phyloP scores from a whole-genome alignment of 768 basidiomycete genomes.

The Melanogaster broomeanus region DNA sequence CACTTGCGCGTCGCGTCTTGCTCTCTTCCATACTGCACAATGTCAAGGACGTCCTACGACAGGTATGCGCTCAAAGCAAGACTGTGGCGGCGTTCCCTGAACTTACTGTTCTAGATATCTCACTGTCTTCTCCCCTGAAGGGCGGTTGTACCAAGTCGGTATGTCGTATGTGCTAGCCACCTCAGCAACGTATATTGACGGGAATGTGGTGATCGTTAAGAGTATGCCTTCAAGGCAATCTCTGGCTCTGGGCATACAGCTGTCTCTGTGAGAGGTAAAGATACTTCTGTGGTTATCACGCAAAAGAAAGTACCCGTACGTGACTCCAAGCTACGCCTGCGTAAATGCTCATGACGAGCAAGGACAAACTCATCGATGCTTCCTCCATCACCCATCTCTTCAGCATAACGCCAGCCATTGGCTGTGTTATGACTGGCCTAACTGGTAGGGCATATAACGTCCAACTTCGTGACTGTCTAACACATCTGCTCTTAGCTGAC shows the following conservation, averaged over 20 bases:
- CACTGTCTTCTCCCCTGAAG: constrained; percentile 97
- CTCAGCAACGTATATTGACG: background rate
- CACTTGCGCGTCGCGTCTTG: constrained; percentile 64
- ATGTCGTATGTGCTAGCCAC: constrained; percentile 30
- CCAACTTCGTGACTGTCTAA: background rate
- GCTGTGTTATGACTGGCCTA: constrained; percentile 98
- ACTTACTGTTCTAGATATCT: constrained; percentile 62
- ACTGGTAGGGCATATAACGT: constrained; percentile 58
- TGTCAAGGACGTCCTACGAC: constrained; percentile 96
- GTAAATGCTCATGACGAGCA: constrained; percentile 4
- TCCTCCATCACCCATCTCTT: constrained; percentile 93
- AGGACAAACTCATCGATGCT: constrained; percentile 98
- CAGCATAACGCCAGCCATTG: constrained; percentile 94
- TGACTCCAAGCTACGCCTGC: constrained; percentile 14
- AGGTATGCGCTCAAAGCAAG: constrained; percentile 44
- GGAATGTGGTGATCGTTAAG: constrained; percentile 42
- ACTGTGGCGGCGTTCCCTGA: background rate
- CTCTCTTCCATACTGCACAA: constrained; percentile 40
- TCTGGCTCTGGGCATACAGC: constrained; percentile 96
- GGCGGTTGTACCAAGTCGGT: constrained; percentile 98
- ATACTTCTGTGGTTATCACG: constrained; percentile 94
- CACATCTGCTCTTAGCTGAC: constrained; percentile 61
- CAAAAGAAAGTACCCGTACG: constrained; percentile 97
- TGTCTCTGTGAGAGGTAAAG: constrained; percentile 89
- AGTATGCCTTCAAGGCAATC: constrained; percentile 99